Percentiles rank a stretch among this genome's conserved stretches.
Evolutionary conservation across 192 early-diverging fungal genomes (phyloP).

Genomic region (Chytriomyces sp.): DNA sequence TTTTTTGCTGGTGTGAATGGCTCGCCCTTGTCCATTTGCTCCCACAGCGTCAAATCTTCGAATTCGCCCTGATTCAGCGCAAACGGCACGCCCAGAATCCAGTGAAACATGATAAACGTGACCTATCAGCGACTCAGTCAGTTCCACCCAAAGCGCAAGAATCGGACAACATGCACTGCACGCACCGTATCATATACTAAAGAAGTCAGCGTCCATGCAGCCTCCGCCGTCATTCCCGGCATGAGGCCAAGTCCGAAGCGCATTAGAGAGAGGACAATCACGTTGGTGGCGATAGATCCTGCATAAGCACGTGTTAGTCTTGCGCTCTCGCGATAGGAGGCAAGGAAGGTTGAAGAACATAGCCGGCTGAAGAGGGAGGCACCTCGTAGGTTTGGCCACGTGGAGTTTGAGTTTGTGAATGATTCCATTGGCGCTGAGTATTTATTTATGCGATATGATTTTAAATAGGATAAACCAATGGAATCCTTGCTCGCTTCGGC

Average conservation of each 20-base stretch:
- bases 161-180: constrained; percentile 10
- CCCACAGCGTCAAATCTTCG: constrained; percentile 94
- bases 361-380: neutral
- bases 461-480: neutral
- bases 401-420: constrained; percentile 33
- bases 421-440: constrained; percentile 26
- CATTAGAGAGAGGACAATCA: constrained; percentile 80
- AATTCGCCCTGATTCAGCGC: constrained; percentile 92
- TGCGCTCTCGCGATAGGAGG: neutral
- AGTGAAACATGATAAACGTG: constrained; percentile 98
- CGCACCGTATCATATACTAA: constrained; percentile 85
- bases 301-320: constrained; percentile 7
- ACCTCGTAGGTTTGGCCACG: constrained; percentile 36
- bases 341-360: neutral
- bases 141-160: neutral
- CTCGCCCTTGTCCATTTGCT: constrained; percentile 97
- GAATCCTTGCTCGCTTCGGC: neutral
- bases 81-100: constrained; percentile 95
- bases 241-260: constrained; percentile 82
- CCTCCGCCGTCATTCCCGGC: constrained; percentile 88
- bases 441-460: too few species aligned
- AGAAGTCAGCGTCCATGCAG: constrained; percentile 97
- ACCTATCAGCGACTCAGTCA: constrained; percentile 54
- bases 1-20: constrained; percentile 99
- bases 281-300: constrained; percentile 93